Conservation (phyloP, 805 yeast genomes). For the Trichomonascus vanleenenianus region DNA sequence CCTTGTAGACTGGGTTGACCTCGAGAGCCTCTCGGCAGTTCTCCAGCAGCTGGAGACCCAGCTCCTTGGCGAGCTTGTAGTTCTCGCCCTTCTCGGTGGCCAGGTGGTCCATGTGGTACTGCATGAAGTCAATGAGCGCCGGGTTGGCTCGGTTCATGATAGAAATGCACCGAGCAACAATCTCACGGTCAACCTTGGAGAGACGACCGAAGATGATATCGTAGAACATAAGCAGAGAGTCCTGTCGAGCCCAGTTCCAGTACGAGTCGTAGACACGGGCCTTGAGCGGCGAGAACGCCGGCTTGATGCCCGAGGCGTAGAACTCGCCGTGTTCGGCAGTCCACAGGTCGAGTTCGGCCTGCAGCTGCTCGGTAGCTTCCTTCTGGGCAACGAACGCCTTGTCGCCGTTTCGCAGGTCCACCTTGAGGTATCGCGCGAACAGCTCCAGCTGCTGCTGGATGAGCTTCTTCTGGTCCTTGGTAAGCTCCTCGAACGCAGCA, state of each 20-base stretch:
- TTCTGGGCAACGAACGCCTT: conserved; percentile 75
- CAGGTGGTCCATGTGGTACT: conserved; percentile 78
- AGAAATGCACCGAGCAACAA: conserved; percentile 91
- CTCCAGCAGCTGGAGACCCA: conserved; percentile 91
- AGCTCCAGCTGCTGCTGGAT: conserved; percentile 84
- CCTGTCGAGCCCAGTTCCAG: conserved; percentile 99
- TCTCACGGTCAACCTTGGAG: conserved; percentile 88
- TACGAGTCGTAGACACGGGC: conserved; percentile 95
- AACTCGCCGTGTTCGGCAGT: conserved; percentile 87
- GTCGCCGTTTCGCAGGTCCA: conserved; percentile 87
- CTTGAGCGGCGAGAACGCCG: conserved; percentile 83
- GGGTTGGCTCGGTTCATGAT: conserved; percentile 97
- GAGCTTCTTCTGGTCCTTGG: conserved; percentile 59
- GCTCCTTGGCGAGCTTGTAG: conserved; percentile 77
- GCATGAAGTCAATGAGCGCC: conserved; percentile 91
- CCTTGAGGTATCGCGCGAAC: conserved; percentile 87
- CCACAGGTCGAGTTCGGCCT: conserved; percentile 88
- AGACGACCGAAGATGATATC: conserved; percentile 93
- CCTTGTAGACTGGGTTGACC: conserved; percentile 88
- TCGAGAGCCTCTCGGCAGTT: conserved; percentile 84
- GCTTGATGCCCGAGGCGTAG: conserved; percentile 85
- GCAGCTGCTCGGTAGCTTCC: conserved; percentile 75
- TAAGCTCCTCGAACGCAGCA: conserved; percentile 83
- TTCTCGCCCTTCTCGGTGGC: conserved; percentile 87
- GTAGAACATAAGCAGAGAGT: conserved; percentile 84